Percentiles rank a stretch among this genome's conserved stretches.
These are phyloP conservation scores for Emergomyces pasteurianus DNA, from an alignment of 2,329 filamentous ascomycete genomes.

Conservation along the genomic window DNA sequence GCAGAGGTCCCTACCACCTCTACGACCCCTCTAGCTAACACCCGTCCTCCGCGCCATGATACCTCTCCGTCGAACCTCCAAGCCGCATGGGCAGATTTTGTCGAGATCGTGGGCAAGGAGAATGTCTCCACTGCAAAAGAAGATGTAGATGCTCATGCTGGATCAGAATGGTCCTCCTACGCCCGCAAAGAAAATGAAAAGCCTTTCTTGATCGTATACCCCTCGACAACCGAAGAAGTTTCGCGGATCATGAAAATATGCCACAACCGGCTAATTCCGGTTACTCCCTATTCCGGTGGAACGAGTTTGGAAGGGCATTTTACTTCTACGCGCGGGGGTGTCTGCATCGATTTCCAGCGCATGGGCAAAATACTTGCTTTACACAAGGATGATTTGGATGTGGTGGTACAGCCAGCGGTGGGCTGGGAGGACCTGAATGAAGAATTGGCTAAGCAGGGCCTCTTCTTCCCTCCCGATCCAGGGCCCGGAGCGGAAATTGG, in stretches of 20 bases:
- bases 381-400: slow-evolving; percentile 66
- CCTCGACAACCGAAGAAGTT: slow-evolving; percentile 67
- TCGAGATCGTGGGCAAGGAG: slow-evolving; percentile 48
- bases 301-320: slow-evolving; percentile 87
- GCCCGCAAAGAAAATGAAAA: slow-evolving; percentile 29
- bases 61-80: slow-evolving; percentile 46
- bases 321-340: slow-evolving; percentile 66
- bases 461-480: slow-evolving; percentile 89
- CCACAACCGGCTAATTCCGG: slow-evolving; percentile 66
- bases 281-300: slow-evolving; percentile 76
- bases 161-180: slow-evolving; percentile 52
- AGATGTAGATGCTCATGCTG: slow-evolving; percentile 46
- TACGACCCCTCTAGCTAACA: slow-evolving; percentile 42
- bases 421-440: slow-evolving; percentile 84
- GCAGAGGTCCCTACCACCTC: slow-evolving; percentile 39
- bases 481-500: slow-evolving; percentile 88
- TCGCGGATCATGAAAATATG: slow-evolving; percentile 82
- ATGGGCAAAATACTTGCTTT: slow-evolving; percentile 73
- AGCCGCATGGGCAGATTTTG: slow-evolving; percentile 53
- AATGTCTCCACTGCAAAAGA: slow-evolving; percentile 47
- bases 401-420: slow-evolving; percentile 66
- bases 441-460: slow-evolving; percentile 54
- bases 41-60: slow-evolving; percentile 42
- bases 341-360: slow-evolving; percentile 72
- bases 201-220: slow-evolving; percentile 58